A percentile compares a stretch with the other conserved stretches of the same genome.
Evolutionary conservation across 306 rosid genomes (phyloP).

Genomic region (Myrica gale): DNA sequence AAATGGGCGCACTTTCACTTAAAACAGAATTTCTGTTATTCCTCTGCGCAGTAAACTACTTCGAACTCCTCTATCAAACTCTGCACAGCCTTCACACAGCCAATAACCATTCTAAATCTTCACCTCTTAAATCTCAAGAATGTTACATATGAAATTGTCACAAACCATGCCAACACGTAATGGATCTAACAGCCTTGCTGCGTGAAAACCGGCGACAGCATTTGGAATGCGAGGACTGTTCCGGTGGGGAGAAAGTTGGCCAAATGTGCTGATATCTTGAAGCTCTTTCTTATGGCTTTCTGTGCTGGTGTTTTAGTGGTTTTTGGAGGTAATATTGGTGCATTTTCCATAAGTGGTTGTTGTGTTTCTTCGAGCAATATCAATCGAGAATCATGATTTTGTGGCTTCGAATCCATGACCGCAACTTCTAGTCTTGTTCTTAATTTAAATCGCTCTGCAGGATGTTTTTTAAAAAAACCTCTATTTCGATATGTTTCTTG

Average conservation of each 20-base stretch:
- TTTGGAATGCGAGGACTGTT: constrained; percentile 58
- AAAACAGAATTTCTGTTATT: too few species aligned
- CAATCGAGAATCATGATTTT: constrained; percentile 8
- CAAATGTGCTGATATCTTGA: constrained; percentile 69
- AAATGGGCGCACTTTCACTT: too few species aligned
- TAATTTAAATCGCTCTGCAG: neutral
- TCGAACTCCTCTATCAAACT: too few species aligned
- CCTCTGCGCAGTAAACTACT: too few species aligned
- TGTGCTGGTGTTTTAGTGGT: constrained; percentile 51
- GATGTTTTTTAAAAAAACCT: neutral
- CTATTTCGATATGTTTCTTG: neutral
- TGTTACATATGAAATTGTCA: too few species aligned
- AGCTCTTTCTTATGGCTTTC: constrained; percentile 57
- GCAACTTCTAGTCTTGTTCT: neutral
- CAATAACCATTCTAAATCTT: too few species aligned
- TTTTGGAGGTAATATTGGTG: constrained; percentile 15
- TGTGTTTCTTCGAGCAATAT: neutral
- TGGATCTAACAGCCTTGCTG: constrained; percentile 33
- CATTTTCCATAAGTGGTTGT: constrained; percentile 41
- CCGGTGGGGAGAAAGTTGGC: constrained; percentile 80
- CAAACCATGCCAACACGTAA: too few species aligned
- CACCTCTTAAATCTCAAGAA: too few species aligned
- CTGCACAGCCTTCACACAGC: too few species aligned
- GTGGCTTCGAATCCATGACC: constrained; percentile 28
- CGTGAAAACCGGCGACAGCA: constrained; percentile 55